Evolutionary conservation across 2,329 filamentous ascomycete species (phyloP).

Genomic region (Botrytis hyacinthi): DNA sequence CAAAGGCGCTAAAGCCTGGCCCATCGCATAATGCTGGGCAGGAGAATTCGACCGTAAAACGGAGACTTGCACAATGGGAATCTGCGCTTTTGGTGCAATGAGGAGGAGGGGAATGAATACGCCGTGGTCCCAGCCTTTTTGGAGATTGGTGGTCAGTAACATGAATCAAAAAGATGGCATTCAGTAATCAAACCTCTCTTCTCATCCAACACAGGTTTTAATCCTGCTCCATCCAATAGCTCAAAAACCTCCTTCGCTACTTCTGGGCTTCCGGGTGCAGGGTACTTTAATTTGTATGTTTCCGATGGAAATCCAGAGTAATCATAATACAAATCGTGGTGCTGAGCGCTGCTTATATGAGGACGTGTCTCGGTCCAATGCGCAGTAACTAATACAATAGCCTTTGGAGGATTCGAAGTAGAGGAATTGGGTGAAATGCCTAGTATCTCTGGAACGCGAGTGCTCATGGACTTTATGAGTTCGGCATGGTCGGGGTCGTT

Average conservation of each 20-base stretch:
- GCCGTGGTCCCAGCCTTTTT: conserved; percentile 55
- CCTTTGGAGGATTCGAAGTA: conserved; percentile 51
- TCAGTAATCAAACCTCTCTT: conserved; percentile 27
- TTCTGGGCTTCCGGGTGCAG: conserved; percentile 54
- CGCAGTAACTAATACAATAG: conserved; percentile 73
- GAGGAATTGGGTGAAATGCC: conserved; percentile 51
- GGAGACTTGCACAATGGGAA: conserved; percentile 71
- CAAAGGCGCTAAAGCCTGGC: conserved; percentile 62
- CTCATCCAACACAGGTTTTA: conserved; percentile 30
- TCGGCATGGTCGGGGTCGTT: conserved; percentile 52
- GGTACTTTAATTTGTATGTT: conserved; percentile 54
- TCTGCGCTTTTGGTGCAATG: conserved; percentile 36
- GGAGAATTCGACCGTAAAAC: conserved; percentile 59
- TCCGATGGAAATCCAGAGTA: conserved; percentile 59
- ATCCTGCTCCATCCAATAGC: conserved; percentile 48
- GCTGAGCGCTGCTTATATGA: conserved; percentile 49
- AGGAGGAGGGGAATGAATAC: conserved; percentile 52
- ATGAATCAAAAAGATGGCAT: not conserved
- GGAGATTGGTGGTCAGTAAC: not conserved
- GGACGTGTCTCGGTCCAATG: conserved; percentile 66
- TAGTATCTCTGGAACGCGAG: conserved; percentile 54
- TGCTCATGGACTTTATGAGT: conserved; percentile 52
- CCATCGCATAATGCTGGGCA: conserved; percentile 64
- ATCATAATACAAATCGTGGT: conserved; percentile 54
- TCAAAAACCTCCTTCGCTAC: conserved; percentile 50